phyloP scores from a whole-genome alignment of 1,284 basidiomycete genomes.

The Pulchroboletus neoregius region DNA sequence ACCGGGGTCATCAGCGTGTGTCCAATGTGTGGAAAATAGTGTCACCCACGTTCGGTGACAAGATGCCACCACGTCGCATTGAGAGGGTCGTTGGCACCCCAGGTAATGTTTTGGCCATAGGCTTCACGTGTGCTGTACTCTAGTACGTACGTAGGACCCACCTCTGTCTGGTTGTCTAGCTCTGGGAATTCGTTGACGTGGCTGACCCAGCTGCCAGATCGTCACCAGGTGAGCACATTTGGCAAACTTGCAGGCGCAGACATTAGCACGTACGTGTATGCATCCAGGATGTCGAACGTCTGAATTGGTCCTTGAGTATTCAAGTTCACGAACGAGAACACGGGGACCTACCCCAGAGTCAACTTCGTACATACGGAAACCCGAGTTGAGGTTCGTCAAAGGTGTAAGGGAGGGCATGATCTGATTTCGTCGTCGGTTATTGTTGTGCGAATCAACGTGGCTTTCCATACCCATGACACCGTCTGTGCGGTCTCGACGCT shows the following conservation, averaged over 20 bases:
- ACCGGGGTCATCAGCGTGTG: background rate
- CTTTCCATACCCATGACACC: slow-evolving; percentile 46
- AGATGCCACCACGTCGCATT: slow-evolving; percentile 52
- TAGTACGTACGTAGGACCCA: slow-evolving; percentile 41
- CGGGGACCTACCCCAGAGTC: slow-evolving; percentile 54
- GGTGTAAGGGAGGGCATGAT: slow-evolving; percentile 72
- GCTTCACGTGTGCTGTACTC: slow-evolving; percentile 44
- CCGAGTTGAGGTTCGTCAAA: slow-evolving; percentile 69
- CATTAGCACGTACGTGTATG: slow-evolving; percentile 34
- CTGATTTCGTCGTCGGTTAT: slow-evolving; percentile 20
- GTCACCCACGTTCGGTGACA: slow-evolving; percentile 39
- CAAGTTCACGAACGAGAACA: background rate
- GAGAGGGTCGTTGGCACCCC: slow-evolving; percentile 41
- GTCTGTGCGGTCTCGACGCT: slow-evolving; percentile 51
- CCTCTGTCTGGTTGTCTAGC: slow-evolving; percentile 32
- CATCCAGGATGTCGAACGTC: slow-evolving; percentile 41
- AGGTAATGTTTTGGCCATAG: slow-evolving; percentile 41
- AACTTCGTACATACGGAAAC: slow-evolving; percentile 76
- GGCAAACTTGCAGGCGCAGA: background rate
- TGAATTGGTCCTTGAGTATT: slow-evolving; percentile 11
- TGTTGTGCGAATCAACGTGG: background rate
- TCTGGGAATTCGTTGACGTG: slow-evolving; percentile 36
- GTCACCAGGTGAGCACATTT: background rate
- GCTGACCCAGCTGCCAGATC: slow-evolving; percentile 35
- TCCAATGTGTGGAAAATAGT: background rate